Base-by-base conservation (phyloP, 371 early-diverging fungal species). In the Lichtheimia hyalospora region DNA sequence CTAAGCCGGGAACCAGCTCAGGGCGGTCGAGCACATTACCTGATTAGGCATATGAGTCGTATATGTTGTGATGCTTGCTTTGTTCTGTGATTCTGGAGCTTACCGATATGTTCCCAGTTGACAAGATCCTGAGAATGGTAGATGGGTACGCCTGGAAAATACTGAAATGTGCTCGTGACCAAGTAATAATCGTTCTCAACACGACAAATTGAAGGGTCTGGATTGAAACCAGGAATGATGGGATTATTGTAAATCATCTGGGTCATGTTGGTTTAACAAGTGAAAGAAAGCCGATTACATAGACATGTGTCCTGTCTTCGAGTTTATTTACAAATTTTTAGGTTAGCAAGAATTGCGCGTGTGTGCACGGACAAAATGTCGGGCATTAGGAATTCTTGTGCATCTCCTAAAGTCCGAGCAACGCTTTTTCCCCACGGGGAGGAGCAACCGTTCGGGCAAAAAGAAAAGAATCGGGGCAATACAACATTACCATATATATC, bases 101-200 rank as follows among this genome's bases (percentile, higher is more conserved):
- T 63, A 43, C 61, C 59, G 34, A 62, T 62, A 18, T 62, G 62
- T 6, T 52, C 41, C 62, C 62, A 62, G 10, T 49, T 34, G 18
- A 27, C 56, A 14, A 62, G 56, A 16, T 56, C 56, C 39, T 51
- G 49, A 42, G 62, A 62, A 13, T 67, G 66, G 59, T 74, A 74
- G 34, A 74, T 70, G 10, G 69, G 65, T 16, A 74, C 34, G 10
- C 70, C 74, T 12, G 74, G 74, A 53, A 62, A 74, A 49, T 73
- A 65, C 40, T 74, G 65, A 44, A 74, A 74, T 12, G 74, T 65
- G n/a, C 70, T 70, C 42, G 65, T 61, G 16, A 74, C 74, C 41
- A 74, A 40, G 43, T 74, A 74, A 44, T 62, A 73, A 34, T 64
- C 61, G 4, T 68, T 57, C 18, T 58, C 65, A 39, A 68, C 68